Evolutionary conservation across 176 grass and related monocot genomes (phyloP).

Genomic region (Eleusine coracana): DNA sequence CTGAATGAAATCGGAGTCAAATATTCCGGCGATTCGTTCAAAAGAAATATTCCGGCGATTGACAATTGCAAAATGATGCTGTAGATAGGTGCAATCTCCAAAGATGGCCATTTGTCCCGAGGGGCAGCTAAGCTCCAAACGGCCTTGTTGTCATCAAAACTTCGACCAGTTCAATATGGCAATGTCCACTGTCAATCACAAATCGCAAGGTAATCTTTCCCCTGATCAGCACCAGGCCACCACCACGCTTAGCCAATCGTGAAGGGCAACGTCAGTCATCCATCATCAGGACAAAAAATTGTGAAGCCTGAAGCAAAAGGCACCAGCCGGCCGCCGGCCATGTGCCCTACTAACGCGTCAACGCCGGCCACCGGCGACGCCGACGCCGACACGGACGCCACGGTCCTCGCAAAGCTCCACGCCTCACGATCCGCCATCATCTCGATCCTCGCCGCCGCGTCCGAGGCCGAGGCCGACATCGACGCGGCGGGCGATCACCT

Average conservation of each 20-base stretch:
- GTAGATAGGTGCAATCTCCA: constrained; percentile 35
- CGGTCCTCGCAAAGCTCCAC: constrained; percentile 35
- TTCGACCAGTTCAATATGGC: background rate
- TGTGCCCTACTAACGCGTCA: constrained; percentile 39
- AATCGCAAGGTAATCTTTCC: background rate
- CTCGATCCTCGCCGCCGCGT: constrained; percentile 38
- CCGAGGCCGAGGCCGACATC: constrained; percentile 38
- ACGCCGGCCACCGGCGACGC: constrained; percentile 8
- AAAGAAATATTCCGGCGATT: background rate
- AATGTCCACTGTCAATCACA: background rate
- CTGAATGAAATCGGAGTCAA: background rate
- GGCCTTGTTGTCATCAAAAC: constrained; percentile 22
- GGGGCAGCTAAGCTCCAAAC: background rate
- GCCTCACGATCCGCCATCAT: constrained; percentile 46
- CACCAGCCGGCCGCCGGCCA: constrained; percentile 34
- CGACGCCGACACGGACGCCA: constrained; percentile 12
- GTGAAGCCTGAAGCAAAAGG: background rate
- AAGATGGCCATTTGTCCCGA: constrained; percentile 52
- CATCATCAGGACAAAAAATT: background rate
- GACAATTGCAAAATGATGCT: constrained; percentile 25
- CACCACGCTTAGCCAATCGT: constrained; percentile 6
- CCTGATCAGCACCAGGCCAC: background rate
- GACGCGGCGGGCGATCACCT: constrained; percentile 33
- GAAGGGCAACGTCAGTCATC: background rate
- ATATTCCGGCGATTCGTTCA: background rate